Conservation (phyloP, 352 stramenopile species). For the Plasmopara viticola region DNA sequence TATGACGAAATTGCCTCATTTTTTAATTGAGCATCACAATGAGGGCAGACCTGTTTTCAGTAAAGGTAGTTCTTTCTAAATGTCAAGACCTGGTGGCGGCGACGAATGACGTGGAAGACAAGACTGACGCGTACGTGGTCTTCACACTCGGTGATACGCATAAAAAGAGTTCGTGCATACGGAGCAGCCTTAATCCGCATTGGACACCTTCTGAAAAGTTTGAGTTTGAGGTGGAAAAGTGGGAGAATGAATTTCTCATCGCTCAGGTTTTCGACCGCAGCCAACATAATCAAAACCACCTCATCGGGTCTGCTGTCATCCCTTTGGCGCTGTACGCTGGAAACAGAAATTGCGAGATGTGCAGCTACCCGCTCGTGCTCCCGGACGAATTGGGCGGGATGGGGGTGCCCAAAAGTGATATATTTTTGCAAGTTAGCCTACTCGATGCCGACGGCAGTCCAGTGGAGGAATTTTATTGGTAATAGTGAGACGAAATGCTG, state of each 20-base stretch:
- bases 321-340: slow-evolving; percentile 59
- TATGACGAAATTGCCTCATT: background rate
- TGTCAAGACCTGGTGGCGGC: slow-evolving; percentile 49
- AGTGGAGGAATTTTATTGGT: slow-evolving; percentile 44
- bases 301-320: slow-evolving; percentile 70
- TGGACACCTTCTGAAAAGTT: slow-evolving; percentile 70
- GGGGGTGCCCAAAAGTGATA: slow-evolving; percentile 48
- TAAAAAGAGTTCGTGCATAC: slow-evolving; percentile 59
- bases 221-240: slow-evolving; percentile 57
- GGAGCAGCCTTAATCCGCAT: slow-evolving; percentile 56
- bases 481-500: background rate
- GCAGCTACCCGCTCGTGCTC: slow-evolving; percentile 66
- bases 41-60: slow-evolving; percentile 28
- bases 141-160: slow-evolving; percentile 41
- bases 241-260: slow-evolving; percentile 58
- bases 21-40: slow-evolving; percentile 7
- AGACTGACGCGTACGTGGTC: slow-evolving; percentile 68
- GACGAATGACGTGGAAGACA: slow-evolving; percentile 45
- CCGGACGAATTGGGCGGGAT: slow-evolving; percentile 51
- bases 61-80: slow-evolving; percentile 54
- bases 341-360: slow-evolving; percentile 52
- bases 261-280: slow-evolving; percentile 67
- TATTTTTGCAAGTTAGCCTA: slow-evolving; percentile 59
- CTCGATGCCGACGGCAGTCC: slow-evolving; percentile 43
- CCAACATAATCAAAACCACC: slow-evolving; percentile 38